Percentiles rank a stretch among this genome's conserved stretches.
Evolutionary conservation across 1,284 basidiomycete species (phyloP).

Genomic region (Phylloboletellus chloephorus): DNA sequence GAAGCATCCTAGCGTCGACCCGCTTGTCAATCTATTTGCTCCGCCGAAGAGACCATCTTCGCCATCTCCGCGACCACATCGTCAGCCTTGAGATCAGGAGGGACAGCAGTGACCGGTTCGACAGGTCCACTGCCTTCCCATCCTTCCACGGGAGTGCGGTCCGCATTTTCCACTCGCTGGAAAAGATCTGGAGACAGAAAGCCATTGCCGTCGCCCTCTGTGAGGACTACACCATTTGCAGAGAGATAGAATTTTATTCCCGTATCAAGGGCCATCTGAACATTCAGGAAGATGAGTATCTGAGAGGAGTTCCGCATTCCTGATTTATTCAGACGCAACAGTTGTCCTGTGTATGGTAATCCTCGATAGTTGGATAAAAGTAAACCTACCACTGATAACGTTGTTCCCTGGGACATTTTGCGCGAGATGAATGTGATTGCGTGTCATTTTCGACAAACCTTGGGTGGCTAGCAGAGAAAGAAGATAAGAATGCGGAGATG

Average conservation of each 20-base stretch:
- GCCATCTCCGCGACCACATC: background rate
- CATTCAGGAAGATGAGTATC: conserved; percentile 72
- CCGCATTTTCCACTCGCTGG: conserved; percentile 46
- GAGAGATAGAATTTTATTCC: conserved; percentile 74
- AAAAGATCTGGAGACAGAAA: conserved; percentile 59
- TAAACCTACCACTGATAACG: conserved; percentile 65
- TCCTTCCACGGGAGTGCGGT: conserved; percentile 31
- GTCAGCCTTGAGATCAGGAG: conserved; percentile 1
- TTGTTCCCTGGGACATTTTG: conserved; percentile 58
- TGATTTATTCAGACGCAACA: conserved; percentile 25
- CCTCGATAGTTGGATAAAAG: background rate
- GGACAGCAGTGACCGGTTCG: background rate
- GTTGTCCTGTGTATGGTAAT: background rate
- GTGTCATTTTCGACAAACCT: conserved; percentile 79
- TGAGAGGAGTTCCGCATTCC: conserved; percentile 75
- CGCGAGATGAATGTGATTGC: conserved; percentile 88
- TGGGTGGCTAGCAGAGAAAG: conserved; percentile 41
- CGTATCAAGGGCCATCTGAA: conserved; percentile 63
- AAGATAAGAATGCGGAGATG: background rate
- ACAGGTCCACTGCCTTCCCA: conserved; percentile 27
- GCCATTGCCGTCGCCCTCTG: conserved; percentile 61
- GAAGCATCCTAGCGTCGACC: background rate
- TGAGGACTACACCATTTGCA: conserved; percentile 80
- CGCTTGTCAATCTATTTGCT: conserved; percentile 3
- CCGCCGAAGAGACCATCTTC: background rate